These are phyloP conservation scores for Chamaenerion angustifolium DNA, from an alignment of 345 rosid genomes.

Conservation along the genomic window DNA sequence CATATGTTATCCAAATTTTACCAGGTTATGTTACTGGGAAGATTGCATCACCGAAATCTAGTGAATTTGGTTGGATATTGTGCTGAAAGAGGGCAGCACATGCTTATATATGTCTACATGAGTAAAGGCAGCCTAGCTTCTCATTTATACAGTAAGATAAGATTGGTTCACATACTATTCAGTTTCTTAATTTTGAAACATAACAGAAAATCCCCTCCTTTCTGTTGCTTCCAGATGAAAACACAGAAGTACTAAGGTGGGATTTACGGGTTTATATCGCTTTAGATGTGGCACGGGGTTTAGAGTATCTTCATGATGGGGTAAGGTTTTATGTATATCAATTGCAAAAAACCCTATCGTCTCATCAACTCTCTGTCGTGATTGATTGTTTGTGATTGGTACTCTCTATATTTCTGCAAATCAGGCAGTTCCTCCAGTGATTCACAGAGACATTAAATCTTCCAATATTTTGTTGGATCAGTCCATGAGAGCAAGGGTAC, in stretches of 20 bases:
- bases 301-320: constrained; percentile 99
- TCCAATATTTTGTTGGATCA: constrained; percentile 93
- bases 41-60: constrained; percentile 92
- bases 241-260: constrained; percentile 55
- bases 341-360: not conserved
- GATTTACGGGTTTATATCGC: constrained; percentile 76
- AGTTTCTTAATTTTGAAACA: not conserved
- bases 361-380: not conserved
- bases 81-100: constrained; percentile 88
- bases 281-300: constrained; percentile 83
- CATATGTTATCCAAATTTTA: constrained; percentile 2
- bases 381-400: constrained; percentile 1
- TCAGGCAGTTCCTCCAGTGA: constrained; percentile 97
- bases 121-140: constrained; percentile 94
- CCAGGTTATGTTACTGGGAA: constrained; percentile 90
- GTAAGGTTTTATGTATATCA: constrained; percentile 23
- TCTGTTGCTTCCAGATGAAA: constrained; percentile 36
- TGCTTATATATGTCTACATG: constrained; percentile 94
- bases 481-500: constrained; percentile 92
- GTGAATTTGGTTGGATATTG: constrained; percentile 96
- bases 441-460: constrained; percentile 92
- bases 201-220: not conserved
- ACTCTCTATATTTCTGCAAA: constrained; percentile 1
- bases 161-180: constrained; percentile 13
- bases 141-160: constrained; percentile 87